A percentile compares a stretch with the other conserved stretches of the same genome.
Evolutionary conservation across 768 basidiomycete genomes (phyloP).

Genomic region (Lentinus brumalis): DNA sequence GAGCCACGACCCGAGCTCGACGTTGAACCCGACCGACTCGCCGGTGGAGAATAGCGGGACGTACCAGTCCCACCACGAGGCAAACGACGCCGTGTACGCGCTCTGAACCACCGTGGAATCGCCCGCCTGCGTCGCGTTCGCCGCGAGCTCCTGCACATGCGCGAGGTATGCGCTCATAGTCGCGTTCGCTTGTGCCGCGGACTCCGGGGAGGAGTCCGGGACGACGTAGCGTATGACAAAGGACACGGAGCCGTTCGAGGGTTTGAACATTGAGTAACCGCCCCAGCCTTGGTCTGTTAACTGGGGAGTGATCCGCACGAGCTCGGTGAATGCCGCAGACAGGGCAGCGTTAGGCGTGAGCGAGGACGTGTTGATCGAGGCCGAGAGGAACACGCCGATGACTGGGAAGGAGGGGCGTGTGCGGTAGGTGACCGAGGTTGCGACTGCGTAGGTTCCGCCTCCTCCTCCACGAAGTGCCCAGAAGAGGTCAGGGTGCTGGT

Average conservation of each 20-base stretch:
- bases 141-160: slow-evolving; percentile 26
- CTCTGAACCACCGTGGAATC: slow-evolving; percentile 10
- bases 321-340: slow-evolving; percentile 26
- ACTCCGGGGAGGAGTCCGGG: slow-evolving; percentile 38
- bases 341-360: background rate
- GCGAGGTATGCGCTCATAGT: slow-evolving; percentile 38
- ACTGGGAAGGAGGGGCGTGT: slow-evolving; percentile 43
- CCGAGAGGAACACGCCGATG: slow-evolving; percentile 27
- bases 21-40: slow-evolving; percentile 10
- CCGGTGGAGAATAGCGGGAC: background rate
- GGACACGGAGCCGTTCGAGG: background rate
- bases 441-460: slow-evolving; percentile 39
- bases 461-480: slow-evolving; percentile 52
- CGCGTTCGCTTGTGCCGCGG: slow-evolving; percentile 30
- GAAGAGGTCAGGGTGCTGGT: slow-evolving; percentile 52
- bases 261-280: background rate
- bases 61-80: slow-evolving; percentile 18
- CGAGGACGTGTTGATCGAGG: background rate
- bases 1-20: slow-evolving; percentile 21
- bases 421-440: slow-evolving; percentile 45
- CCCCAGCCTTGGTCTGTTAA: slow-evolving; percentile 35
- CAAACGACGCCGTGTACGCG: slow-evolving; percentile 12
- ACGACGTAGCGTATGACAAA: slow-evolving; percentile 16
- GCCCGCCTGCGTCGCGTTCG: slow-evolving; percentile 23
- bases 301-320: slow-evolving; percentile 36